These are phyloP conservation scores for Adiantum capillusveneris DNA, from an alignment of 75 land plant genomes.

Conservation along the genomic window DNA sequence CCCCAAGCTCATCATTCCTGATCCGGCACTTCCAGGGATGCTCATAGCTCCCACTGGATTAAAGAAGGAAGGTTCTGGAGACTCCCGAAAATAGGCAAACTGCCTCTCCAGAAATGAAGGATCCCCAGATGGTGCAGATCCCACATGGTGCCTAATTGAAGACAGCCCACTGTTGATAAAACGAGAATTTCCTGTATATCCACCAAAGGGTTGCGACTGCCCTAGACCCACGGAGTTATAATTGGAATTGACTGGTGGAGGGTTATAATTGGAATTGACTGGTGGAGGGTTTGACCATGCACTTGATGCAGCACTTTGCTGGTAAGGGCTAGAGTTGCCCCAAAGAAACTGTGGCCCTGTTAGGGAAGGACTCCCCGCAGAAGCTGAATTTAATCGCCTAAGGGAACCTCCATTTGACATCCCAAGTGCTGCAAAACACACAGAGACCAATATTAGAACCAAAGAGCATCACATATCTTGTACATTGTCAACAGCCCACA, in stretches of 20 bases:
- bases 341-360: conserved; percentile 2
- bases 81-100: conserved; percentile 57
- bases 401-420: background rate
- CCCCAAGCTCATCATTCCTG: conserved; percentile 51
- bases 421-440: background rate
- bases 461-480: background rate
- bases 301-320: conserved; percentile 19
- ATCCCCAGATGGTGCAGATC: conserved; percentile 71
- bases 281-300: conserved; percentile 22
- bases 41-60: no score
- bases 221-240: no score
- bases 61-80: conserved; percentile 57
- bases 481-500: background rate
- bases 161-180: conserved; percentile 32
- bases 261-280: conserved; percentile 9
- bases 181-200: conserved; percentile 27
- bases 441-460: background rate
- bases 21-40: no score
- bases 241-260: conserved; percentile 17
- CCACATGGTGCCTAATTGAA: conserved; percentile 55
- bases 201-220: conserved; percentile 25
- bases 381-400: background rate
- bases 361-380: conserved; percentile 1
- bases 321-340: background rate
- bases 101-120: conserved; percentile 52